Conservation (phyloP, 768 basidiomycete genomes). For the Tricholoma sp. region DNA sequence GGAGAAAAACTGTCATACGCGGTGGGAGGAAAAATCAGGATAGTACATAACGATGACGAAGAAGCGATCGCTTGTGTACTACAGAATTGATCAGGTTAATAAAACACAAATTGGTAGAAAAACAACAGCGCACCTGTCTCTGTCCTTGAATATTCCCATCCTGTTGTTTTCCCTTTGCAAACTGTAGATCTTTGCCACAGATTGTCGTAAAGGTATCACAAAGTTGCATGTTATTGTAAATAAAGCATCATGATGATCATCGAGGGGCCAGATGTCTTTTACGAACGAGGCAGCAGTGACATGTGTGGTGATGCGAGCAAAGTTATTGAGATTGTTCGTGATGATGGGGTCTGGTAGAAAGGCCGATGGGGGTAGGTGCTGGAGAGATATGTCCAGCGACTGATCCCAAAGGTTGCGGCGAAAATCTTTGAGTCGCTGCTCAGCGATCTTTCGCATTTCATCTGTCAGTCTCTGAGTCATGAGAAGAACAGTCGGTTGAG, state of each 20-base stretch:
- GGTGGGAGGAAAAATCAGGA: background rate
- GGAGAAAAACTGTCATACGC: background rate
- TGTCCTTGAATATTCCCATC: no score
- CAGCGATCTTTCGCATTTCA: background rate
- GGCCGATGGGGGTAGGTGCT: background rate
- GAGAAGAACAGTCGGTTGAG: background rate
- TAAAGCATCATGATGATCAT: background rate
- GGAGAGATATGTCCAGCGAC: background rate
- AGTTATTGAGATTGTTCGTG: background rate
- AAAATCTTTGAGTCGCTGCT: background rate
- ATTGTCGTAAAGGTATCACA: background rate
- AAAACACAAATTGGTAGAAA: background rate
- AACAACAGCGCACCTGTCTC: background rate
- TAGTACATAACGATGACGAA: background rate
- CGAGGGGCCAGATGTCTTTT: background rate
- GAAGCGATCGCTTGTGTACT: background rate
- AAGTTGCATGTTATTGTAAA: background rate
- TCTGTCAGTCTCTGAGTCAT: background rate
- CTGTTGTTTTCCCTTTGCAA: background rate
- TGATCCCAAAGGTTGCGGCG: background rate
- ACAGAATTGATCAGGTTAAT: background rate
- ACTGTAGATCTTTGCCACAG: background rate
- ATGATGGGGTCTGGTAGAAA: constrained; percentile 4
- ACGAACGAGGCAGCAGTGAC: background rate
- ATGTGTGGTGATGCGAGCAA: background rate